Evolutionary conservation across 331 rosid species (phyloP).

Genomic region (Malus hybrid): DNA sequence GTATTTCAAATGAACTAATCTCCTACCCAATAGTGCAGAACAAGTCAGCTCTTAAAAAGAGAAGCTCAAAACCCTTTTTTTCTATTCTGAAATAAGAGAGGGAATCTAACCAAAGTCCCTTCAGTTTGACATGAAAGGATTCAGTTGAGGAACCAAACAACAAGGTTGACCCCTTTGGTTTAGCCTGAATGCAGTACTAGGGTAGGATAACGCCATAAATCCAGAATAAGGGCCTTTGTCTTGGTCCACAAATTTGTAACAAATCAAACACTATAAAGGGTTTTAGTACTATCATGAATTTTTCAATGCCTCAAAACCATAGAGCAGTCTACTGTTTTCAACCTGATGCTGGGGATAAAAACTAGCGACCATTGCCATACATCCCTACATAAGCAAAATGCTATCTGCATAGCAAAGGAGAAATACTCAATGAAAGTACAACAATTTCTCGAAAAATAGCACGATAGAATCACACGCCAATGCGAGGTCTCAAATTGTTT

Average conservation of each 20-base stretch:
- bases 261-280: background rate
- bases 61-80: background rate
- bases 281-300: background rate
- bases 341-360: background rate
- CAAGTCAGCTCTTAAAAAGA: background rate
- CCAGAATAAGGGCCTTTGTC: background rate
- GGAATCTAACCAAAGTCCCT: background rate
- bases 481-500: background rate
- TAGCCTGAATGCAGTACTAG: background rate
- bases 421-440: background rate
- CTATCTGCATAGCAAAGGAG: background rate
- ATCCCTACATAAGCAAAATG: background rate
- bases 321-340: background rate
- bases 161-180: background rate
- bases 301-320: background rate
- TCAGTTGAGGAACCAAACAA: background rate
- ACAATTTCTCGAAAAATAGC: background rate
- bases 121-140: background rate
- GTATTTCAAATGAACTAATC: background rate
- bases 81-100: too few relatives aligned
- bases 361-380: background rate
- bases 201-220: background rate
- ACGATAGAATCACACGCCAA: background rate
- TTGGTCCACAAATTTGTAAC: background rate
- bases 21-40: background rate